These are phyloP conservation scores for Meredithiella fracta DNA, from an alignment of 2,329 filamentous ascomycete genomes.

Conservation along the genomic window DNA sequence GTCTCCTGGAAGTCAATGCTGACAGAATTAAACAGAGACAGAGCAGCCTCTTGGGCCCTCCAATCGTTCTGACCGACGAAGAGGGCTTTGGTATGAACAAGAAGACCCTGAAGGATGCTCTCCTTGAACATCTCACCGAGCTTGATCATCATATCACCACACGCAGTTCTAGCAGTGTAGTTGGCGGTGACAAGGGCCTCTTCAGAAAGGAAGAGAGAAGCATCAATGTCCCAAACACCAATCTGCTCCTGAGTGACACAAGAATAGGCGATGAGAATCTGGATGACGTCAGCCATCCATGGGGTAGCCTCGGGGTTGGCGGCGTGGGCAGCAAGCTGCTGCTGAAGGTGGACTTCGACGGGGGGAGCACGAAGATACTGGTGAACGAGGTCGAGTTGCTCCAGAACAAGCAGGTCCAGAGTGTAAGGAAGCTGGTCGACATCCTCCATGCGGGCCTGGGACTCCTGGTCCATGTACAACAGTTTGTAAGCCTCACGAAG, in stretches of 20 bases:
- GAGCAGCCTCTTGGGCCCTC: slow-evolving; percentile 58
- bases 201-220: slow-evolving; percentile 87
- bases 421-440: slow-evolving; percentile 86
- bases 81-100: slow-evolving; percentile 57
- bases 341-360: slow-evolving; percentile 76
- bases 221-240: slow-evolving; percentile 89
- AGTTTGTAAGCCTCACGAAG: slow-evolving; percentile 59
- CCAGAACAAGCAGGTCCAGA: slow-evolving; percentile 79
- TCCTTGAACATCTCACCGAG: slow-evolving; percentile 75
- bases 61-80: slow-evolving; percentile 44
- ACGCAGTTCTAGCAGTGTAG: slow-evolving; percentile 86
- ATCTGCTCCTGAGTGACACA: slow-evolving; percentile 88
- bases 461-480: slow-evolving; percentile 72
- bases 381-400: slow-evolving; percentile 90
- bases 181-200: slow-evolving; percentile 90
- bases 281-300: slow-evolving; percentile 81
- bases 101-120: slow-evolving; percentile 60
- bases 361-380: slow-evolving; percentile 75
- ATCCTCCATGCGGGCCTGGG: slow-evolving; percentile 78
- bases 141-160: slow-evolving; percentile 83
- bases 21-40: slow-evolving; percentile 67
- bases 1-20: slow-evolving; percentile 29
- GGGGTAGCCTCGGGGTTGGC: slow-evolving; percentile 45
- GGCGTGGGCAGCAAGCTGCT: slow-evolving; percentile 46
- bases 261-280: slow-evolving; percentile 67